Evolutionary conservation across 1,284 basidiomycete species (phyloP), one percentile per base, ranked within the genome.

Genomic region (Boletus semigastroideus): DNA sequence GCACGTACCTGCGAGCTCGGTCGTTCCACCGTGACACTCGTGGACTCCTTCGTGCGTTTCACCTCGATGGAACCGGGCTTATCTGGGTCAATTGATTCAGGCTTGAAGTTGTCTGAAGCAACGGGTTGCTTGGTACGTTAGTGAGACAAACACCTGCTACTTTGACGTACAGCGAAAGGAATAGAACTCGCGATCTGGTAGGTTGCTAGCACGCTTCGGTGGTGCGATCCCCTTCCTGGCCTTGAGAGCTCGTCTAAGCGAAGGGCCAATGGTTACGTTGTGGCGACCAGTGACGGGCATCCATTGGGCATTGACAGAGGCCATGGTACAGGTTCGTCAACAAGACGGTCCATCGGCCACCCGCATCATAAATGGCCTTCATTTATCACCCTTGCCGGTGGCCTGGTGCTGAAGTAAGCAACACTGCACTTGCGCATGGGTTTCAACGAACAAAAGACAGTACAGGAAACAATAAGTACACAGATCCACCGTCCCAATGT

Each of bases 81-180:
- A 4, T 75, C 74, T 30, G 75, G 59, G 61, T 90, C 86, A 41
- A 90, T 76, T 8, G 84, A 83, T 49, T 79, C 76, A 2, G 89
- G 86, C 63, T 82, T 87, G 69, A 88, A 88, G 59, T 85, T 83
- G 61, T 89, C 88, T 91, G 19, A 12, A 20, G 27, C 13, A 39
- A 50, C 41, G 37, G 48, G 34, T 31, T 34, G 30, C 51, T 51
- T 25, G 10, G 43, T 44, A 46, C 19, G 34, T 44, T 1, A 59
- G 52, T n/a, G 45, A 45, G 44, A 25, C 27, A 46, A 48, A 56
- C 13, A 46, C 33, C 42, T 12, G 30, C 45, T 42, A 37, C 36
- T 25, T 31, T 20, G 28, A 77, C 82, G 61, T 59, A 89, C 87
- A 90, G 57, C 83, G 76, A 58, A 90, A 79, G 25, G 85, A 81